Base-by-base conservation (phyloP, 78 protist genomes). In the Mastigamoeba balamuthi region DNA sequence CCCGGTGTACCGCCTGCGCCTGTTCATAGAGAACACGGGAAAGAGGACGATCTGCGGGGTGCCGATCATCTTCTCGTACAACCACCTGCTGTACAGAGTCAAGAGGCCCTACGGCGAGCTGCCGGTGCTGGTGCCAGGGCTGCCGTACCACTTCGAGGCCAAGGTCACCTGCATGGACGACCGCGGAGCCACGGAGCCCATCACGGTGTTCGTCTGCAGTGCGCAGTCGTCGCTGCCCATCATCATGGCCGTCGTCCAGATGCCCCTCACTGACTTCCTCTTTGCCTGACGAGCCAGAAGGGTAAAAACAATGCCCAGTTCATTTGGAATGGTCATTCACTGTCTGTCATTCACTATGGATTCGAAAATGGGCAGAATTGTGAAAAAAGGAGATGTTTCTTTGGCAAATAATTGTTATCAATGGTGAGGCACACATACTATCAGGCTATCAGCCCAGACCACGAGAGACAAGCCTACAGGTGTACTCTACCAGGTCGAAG, bases 21-120 rank as follows among this genome's bases (percentile, higher is more conserved):
- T 80, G 66, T 0, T 27, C 29, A 4, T 80, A 35, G 38, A 35
- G 48, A 80, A 81, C 70, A 68, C 52, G 9, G 86, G 85, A 29
- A 10, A 10, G 30, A 25, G 30, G 40, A 3, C 52, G 1, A 17
- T 80, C 38, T 0, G 6, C 27, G 28, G 29, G 42, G 4, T 83
- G n/a, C 72, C 67, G 9, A 27, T 78, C 23, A 3, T 37, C 8
- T 40, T 83, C 39, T 4, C 64, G 3, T 68, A 6, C 48, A 42
- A 65, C 68, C 0, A 40, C 1, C 4, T 2, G 25, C 23, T 69
- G n/a, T 81, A 81, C 69, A 1, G 7, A 3, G 33, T 85, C 74
- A 1, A 8, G 58, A 29, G 17, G 40, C 42, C 80, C 58, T 48
- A 25, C 58, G 17, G 17, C 58, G 58, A 48, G 58, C 17, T 48